Evolutionary conservation across 345 rosid genomes (phyloP).

Genomic region (Syzygium oleosum): DNA sequence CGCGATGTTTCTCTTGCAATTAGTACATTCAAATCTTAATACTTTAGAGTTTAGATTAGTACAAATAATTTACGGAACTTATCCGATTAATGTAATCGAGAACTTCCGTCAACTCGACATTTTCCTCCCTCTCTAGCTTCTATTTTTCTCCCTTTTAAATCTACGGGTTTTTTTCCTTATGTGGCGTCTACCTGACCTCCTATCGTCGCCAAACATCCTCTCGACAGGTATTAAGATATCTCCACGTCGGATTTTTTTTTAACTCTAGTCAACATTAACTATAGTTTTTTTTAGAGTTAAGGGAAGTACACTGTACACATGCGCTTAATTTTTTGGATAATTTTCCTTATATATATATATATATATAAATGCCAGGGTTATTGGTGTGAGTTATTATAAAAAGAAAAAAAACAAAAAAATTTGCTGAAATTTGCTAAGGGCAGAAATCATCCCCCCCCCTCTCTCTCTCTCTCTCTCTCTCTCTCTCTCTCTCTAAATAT

Average conservation of each 20-base stretch:
- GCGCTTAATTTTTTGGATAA: background rate
- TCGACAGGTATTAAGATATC: background rate
- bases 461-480: too few species aligned
- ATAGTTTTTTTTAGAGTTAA: background rate
- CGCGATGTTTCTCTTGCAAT: background rate
- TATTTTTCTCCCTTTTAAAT: background rate
- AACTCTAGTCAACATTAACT: background rate
- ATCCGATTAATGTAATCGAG: background rate
- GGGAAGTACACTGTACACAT: background rate
- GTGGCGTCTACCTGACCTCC: background rate
- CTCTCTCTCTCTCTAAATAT: background rate
- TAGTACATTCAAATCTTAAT: background rate
- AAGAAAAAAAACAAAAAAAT: background rate
- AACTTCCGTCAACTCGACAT: background rate
- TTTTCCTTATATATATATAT: background rate
- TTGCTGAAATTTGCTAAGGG: background rate
- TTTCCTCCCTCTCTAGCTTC: background rate
- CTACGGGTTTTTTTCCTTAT: background rate
- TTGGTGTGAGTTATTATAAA: background rate
- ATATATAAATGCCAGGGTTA: background rate
- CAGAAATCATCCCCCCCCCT: too few species aligned
- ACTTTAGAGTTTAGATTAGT: background rate
- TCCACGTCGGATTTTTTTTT: background rate
- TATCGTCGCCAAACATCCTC: accelerated
- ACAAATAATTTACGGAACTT: background rate